Conservation (phyloP, 192 early-diverging fungal genomes). For the Piromyces finnis region DNA sequence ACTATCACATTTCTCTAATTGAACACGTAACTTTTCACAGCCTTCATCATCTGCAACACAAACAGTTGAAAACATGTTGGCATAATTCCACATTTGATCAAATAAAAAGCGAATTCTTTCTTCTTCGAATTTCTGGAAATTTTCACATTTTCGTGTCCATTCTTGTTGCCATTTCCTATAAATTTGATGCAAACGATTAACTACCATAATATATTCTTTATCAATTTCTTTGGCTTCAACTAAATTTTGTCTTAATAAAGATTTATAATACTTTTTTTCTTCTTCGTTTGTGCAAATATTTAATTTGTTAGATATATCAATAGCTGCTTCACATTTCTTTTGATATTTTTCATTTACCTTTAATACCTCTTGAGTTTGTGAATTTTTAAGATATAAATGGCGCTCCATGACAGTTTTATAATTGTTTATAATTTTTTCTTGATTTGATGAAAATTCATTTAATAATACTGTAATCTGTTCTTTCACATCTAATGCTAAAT, state of each 20-base stretch:
- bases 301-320: conserved; percentile 4
- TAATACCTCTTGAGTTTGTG: conserved; percentile 10
- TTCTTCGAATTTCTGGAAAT: conserved; percentile 42
- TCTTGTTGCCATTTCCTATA: conserved; percentile 23
- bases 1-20: conserved; percentile 42
- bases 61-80: conserved; percentile 51
- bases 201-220: conserved; percentile 16
- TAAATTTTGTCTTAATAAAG: conserved; percentile 14
- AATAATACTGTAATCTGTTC: conserved; percentile 2
- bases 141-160: conserved; percentile 9
- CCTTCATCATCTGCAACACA: conserved; percentile 58
- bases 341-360: conserved; percentile 26
- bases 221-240: conserved; percentile 18
- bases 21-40: conserved; percentile 48
- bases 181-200: conserved; percentile 21
- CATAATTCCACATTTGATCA: conserved; percentile 45
- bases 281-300: conserved; percentile 4
- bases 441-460: neutral
- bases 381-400: conserved; percentile 18
- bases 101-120: conserved; percentile 50
- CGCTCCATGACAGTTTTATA: conserved; percentile 22
- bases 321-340: conserved; percentile 15
- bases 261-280: conserved; percentile 19
- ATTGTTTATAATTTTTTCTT: neutral
- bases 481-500: conserved; percentile 25